Evolutionary conservation across 371 early-diverging fungal species (phyloP), one percentile per base, ranked within the genome.

Genomic region (Rozella allomycis): DNA sequence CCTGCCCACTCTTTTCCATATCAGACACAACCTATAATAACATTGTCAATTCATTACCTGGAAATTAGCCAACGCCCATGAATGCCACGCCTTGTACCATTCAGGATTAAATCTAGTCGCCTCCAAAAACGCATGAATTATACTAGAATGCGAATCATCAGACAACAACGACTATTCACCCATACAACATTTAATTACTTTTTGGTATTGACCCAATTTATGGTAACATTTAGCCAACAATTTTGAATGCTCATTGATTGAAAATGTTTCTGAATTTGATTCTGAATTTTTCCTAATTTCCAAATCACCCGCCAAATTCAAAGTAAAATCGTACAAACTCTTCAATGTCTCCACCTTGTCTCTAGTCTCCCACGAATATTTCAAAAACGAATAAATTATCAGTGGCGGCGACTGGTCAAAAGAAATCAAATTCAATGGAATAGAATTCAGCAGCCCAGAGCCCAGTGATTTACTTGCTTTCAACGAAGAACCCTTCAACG

Each of bases 41-140:
- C n/a, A n/a, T n/a, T n/a, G n/a, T n/a, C n/a, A n/a, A n/a, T n/a
- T n/a, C n/a, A n/a, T n/a, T n/a, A n/a, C n/a, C 34, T 87, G 85
- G 45, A 83, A 86, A 48, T 96, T 88, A 6, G 79, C 73, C 16
- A 91, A 52, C 3, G 93, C 94, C 80, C 85, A 86, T n/a, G 82
- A 70, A 44, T 96, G 94, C 93, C 94, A 93, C 18, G 90, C 87
- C 50, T 87, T 90, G 62, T 96, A 91, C 82, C 84, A 91, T 28
- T 79, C 67, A 55, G 66, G 68, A 56, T 91, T 90, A 53, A 78
- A 72, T 20, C 78, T 73, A 1, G 86, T 88, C 0, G 97, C 90
- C 9, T 80, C 62, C 82, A 86, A 2, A 79, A 77, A 17, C 67
- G 52, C 18, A 90, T 44, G 19, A 80, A 80, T 30, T 75, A 75